Evolutionary conservation across 1,284 basidiomycete genomes (phyloP), one percentile per base, ranked within the genome.

Genomic region (Trametes hirsuta): DNA sequence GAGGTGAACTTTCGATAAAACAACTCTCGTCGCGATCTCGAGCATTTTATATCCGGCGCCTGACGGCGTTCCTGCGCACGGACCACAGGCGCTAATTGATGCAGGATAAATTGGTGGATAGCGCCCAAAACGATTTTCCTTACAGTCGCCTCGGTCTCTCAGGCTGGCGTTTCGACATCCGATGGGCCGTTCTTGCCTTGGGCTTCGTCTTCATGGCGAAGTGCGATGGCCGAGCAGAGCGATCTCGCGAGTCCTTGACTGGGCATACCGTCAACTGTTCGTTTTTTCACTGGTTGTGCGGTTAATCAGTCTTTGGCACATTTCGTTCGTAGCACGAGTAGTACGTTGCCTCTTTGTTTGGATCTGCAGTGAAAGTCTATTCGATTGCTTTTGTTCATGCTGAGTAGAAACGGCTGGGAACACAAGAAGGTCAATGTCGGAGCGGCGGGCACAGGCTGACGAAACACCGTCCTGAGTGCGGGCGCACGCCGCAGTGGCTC

Each of bases 241-340:
- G 62, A 76, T 63, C 65, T 56, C 59, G 63, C 56, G 63, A 62
- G 53, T 69, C 83, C 77, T 69, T 75, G 78, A 75, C 86, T 88
- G 87, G 87, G 86, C 86, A 87, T 88, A 85, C 81, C 84, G 80
- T 83, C 80, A 77, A 71, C 81, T 80, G 59, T 55, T 72, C 68
- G 66, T 53, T 66, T 70, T 70, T 66, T 70, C 71, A 83, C 74
- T 75, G 83, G 80, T 77, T 69, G 74, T 71, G 78, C 78, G 87
- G 85, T 80, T 83, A 89, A 88, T 88, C 86, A 87, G 87, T 76
- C 81, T 76, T 77, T 80, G 84, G 72, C 75, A 87, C 83, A 69
- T 63, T 35, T 41, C 50, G 11, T 42, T 18, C 4, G 34, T 44
- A 36, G 10, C 11, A 37, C 6, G 8, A 5, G 30, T 30, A 30